Percentiles rank a stretch among this genome's conserved stretches.
These are phyloP conservation scores for Arabis alpina DNA, from an alignment of 345 rosid genomes.

Conservation along the genomic window DNA sequence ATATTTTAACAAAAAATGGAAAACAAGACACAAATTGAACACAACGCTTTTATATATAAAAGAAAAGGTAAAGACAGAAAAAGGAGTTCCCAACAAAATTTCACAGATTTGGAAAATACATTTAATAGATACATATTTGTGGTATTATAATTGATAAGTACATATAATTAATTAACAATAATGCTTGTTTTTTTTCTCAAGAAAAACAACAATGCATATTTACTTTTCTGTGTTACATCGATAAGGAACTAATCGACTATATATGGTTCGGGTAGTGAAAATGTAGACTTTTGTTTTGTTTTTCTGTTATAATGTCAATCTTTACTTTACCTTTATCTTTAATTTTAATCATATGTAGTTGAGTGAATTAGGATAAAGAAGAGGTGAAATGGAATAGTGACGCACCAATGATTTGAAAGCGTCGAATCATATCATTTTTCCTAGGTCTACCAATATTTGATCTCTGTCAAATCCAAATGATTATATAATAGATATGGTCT, in stretches of 20 bases:
- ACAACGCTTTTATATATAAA: too few relatives aligned
- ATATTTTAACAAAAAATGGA: too few relatives aligned
- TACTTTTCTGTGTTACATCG: neutral
- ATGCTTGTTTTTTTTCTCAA: neutral
- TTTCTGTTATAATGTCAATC: constrained; percentile 17
- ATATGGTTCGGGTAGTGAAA: neutral
- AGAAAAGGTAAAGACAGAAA: too few relatives aligned
- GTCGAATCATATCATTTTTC: constrained; percentile 31
- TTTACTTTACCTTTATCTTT: constrained; percentile 38
- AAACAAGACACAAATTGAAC: too few relatives aligned
- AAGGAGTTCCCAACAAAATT: too few relatives aligned
- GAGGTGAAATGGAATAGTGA: constrained; percentile 36
- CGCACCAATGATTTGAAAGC: constrained; percentile 40
- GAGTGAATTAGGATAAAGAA: constrained; percentile 37
- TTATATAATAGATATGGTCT: neutral
- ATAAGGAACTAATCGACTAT: too few relatives aligned
- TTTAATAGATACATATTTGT: neutral
- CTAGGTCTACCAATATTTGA: constrained; percentile 32
- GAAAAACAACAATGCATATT: neutral
- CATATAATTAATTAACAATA: neutral
- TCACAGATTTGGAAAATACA: too few relatives aligned
- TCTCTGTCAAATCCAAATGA: constrained; percentile 37
- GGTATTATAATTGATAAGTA: neutral
- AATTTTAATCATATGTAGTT: constrained; percentile 36
- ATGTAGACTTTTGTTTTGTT: constrained; percentile 11